Percentiles rank a stretch among this genome's conserved stretches.
Conservation (phyloP, 2,329 filamentous ascomycete genomes). For the Colletotrichum musicola region DNA sequence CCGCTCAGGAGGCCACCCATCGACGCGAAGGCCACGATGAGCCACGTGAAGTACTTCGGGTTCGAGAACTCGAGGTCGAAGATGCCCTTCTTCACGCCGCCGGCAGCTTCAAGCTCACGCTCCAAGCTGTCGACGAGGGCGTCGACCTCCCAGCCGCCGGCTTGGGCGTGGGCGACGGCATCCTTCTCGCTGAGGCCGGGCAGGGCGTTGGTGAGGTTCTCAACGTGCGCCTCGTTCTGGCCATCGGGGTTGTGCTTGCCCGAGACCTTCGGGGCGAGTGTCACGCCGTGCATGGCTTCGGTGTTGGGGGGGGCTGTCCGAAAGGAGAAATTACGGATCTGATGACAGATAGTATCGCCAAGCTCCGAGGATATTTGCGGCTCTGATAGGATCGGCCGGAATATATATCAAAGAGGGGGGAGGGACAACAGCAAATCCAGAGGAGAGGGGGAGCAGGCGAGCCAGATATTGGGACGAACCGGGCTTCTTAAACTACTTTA, state of each 20-base stretch:
- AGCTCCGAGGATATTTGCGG: slow-evolving; percentile 23
- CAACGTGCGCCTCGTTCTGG: slow-evolving; percentile 35
- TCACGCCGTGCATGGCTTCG: slow-evolving; percentile 32
- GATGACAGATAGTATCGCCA: slow-evolving; percentile 11
- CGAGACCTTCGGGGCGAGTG: slow-evolving; percentile 31
- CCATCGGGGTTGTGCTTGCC: slow-evolving; percentile 35
- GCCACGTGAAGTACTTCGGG: slow-evolving; percentile 74
- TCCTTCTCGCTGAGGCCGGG: slow-evolving; percentile 42
- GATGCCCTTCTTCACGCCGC: slow-evolving; percentile 49
- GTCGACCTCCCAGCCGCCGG: slow-evolving; percentile 52
- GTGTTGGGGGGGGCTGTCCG: neutral
- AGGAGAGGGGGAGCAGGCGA: neutral
- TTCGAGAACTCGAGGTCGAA: slow-evolving; percentile 72
- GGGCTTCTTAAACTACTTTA: slow-evolving; percentile 21
- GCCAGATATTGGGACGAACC: slow-evolving; percentile 10
- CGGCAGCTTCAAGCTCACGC: slow-evolving; percentile 49
- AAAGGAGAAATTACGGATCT: neutral
- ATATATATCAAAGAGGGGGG: neutral
- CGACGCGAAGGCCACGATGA: slow-evolving; percentile 78
- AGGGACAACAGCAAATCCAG: slow-evolving; percentile 21
- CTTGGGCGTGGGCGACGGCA: slow-evolving; percentile 52
- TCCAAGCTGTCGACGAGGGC: slow-evolving; percentile 57
- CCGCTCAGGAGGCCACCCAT: slow-evolving; percentile 81
- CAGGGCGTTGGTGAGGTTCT: slow-evolving; percentile 25
- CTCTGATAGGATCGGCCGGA: slow-evolving; percentile 23